A percentile compares a stretch with the other conserved stretches of the same genome.
These are phyloP conservation scores for Zelopaecilomyces penicillatus DNA, from an alignment of 2,329 filamentous ascomycete genomes.

Conservation along the genomic window DNA sequence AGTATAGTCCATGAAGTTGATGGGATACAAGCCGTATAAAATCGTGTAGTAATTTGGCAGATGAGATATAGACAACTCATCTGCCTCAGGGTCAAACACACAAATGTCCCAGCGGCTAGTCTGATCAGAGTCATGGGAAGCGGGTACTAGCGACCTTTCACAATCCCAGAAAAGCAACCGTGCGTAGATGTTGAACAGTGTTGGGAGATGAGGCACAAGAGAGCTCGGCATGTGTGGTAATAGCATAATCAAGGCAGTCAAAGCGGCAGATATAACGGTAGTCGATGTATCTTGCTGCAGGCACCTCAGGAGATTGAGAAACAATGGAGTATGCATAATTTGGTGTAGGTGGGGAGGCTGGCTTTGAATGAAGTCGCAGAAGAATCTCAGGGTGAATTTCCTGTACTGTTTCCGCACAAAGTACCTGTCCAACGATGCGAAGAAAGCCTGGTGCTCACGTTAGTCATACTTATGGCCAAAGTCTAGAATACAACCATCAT, in stretches of 20 bases:
- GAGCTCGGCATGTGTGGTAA: slow-evolving; percentile 72
- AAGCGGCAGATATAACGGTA: slow-evolving; percentile 63
- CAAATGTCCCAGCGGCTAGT: slow-evolving; percentile 53
- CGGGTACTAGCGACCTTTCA: slow-evolving; percentile 33
- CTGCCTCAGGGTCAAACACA: slow-evolving; percentile 50
- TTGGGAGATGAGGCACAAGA: slow-evolving; percentile 58
- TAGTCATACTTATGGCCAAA: background rate
- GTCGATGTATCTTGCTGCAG: slow-evolving; percentile 72
- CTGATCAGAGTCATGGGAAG: slow-evolving; percentile 31
- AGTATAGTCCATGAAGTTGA: slow-evolving; percentile 82
- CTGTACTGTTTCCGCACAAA: slow-evolving; percentile 58
- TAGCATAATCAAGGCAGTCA: slow-evolving; percentile 73
- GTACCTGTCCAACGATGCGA: slow-evolving; percentile 55
- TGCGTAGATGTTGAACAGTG: slow-evolving; percentile 74
- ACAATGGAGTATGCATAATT: slow-evolving; percentile 62
- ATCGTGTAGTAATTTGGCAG: slow-evolving; percentile 72
- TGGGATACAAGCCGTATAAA: slow-evolving; percentile 72
- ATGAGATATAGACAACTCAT: slow-evolving; percentile 56
- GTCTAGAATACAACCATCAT: background rate
- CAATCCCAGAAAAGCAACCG: slow-evolving; percentile 71
- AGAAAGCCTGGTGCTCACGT: slow-evolving; percentile 45
- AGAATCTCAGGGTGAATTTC: slow-evolving; percentile 54
- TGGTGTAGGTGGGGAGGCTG: slow-evolving; percentile 74
- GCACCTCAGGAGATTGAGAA: slow-evolving; percentile 63
- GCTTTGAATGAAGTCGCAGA: slow-evolving; percentile 64